phyloP scores from a whole-genome alignment of 2,329 filamentous ascomycete genomes.

The Penicillium polonicum region DNA sequence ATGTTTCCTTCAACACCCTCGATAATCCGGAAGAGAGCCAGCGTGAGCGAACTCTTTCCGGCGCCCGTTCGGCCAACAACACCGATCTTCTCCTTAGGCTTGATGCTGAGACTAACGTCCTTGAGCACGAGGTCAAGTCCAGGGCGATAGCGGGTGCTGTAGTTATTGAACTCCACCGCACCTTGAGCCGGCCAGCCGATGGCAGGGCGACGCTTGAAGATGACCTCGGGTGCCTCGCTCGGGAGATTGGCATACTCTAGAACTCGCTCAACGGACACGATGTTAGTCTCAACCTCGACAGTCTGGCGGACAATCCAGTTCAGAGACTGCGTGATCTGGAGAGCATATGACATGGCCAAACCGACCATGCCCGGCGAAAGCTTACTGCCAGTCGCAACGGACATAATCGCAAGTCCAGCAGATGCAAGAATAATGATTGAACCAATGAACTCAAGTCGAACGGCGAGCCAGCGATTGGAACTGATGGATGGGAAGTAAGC shows the following conservation, averaged over 20 bases:
- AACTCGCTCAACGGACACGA: slow-evolving; percentile 95
- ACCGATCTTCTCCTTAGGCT: slow-evolving; percentile 95
- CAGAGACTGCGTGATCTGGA: slow-evolving; percentile 94
- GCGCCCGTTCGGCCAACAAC: slow-evolving; percentile 95
- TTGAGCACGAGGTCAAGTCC: slow-evolving; percentile 90
- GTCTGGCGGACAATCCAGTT: slow-evolving; percentile 99
- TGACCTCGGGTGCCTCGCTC: slow-evolving; percentile 91
- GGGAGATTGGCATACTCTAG: slow-evolving; percentile 91
- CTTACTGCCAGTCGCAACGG: slow-evolving; percentile 66
- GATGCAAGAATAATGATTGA: slow-evolving; percentile 88
- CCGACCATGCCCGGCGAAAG: slow-evolving; percentile 77
- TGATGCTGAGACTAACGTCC: slow-evolving; percentile 87
- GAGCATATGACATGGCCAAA: slow-evolving; percentile 92
- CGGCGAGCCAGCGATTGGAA: slow-evolving; percentile 89
- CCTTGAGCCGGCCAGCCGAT: slow-evolving; percentile 91
- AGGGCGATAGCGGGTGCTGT: slow-evolving; percentile 87
- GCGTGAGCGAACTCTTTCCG: slow-evolving; percentile 89
- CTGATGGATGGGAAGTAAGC: slow-evolving; percentile 97
- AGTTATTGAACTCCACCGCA: slow-evolving; percentile 85
- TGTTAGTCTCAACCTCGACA: slow-evolving; percentile 99
- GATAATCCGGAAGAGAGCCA: slow-evolving; percentile 93
- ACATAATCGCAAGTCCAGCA: slow-evolving; percentile 77
- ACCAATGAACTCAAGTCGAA: slow-evolving; percentile 92
- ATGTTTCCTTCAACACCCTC: slow-evolving; percentile 81
- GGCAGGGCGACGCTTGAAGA: slow-evolving; percentile 80